Evolutionary conservation across 176 grass and related monocot species (phyloP).

Genomic region (Oryza meridionalis): DNA sequence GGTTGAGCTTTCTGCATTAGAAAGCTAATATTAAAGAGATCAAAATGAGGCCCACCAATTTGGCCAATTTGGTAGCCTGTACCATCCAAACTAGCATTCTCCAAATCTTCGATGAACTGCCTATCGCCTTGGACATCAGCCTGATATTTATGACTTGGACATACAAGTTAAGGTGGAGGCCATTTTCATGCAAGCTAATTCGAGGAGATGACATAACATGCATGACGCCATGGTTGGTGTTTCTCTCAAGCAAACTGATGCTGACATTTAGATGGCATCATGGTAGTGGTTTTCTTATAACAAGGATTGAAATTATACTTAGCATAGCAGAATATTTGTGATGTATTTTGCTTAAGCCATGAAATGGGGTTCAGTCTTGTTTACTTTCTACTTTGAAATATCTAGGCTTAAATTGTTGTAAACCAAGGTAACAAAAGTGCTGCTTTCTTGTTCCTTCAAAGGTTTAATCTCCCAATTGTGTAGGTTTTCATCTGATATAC

Average conservation of each 20-base stretch:
- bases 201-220: not conserved
- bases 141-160: not conserved
- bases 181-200: slow-evolving; percentile 2
- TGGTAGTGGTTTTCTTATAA: not conserved
- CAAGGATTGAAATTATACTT: not conserved
- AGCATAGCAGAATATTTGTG: not conserved
- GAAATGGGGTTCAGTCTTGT: not conserved
- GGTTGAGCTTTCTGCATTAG: slow-evolving; percentile 89
- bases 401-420: slow-evolving; percentile 25
- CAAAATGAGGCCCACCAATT: slow-evolving; percentile 19
- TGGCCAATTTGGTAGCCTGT: not conserved
- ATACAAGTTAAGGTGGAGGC: not conserved
- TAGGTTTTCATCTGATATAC: not conserved
- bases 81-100: slow-evolving; percentile 27
- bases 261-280: slow-evolving; percentile 27
- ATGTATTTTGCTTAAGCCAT: not conserved
- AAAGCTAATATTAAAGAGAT: slow-evolving; percentile 52
- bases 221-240: not conserved
- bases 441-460: not conserved
- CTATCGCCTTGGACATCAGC: slow-evolving; percentile 7
- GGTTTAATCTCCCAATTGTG: not conserved
- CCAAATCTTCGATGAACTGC: not conserved
- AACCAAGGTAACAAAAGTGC: not conserved
- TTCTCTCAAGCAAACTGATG: slow-evolving; percentile 22
- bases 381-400: not conserved